phyloP scores from a whole-genome alignment of 495 filamentous ascomycete genomes.

The Chaetomidium leptoderma region DNA sequence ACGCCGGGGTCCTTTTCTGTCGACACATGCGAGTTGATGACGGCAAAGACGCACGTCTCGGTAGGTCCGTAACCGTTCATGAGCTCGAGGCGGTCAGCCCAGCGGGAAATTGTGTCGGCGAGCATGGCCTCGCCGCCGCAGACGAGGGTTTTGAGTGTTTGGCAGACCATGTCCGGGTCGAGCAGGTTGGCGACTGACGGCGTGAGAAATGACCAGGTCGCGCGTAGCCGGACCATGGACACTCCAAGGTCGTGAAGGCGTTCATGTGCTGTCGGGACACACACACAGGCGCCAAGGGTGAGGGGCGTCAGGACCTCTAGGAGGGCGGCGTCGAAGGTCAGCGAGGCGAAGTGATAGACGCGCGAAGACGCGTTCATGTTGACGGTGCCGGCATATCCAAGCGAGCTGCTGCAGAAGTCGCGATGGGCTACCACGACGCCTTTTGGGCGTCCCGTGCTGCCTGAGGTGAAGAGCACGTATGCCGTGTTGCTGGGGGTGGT shows the following conservation, averaged over 20 bases:
- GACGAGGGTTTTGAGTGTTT: conserved; percentile 29
- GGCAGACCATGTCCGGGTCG: conserved; percentile 24
- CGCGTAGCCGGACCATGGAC: conserved; percentile 24
- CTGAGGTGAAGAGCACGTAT: conserved; percentile 57
- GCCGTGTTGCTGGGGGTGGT: conserved; percentile 15
- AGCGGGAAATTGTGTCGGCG: conserved; percentile 42
- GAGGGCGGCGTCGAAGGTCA: conserved; percentile 56
- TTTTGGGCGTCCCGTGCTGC: conserved; percentile 53
- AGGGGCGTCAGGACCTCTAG: conserved; percentile 54
- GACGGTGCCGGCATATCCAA: conserved; percentile 21
- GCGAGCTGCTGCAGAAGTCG: conserved; percentile 36
- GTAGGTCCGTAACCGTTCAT: conserved; percentile 58
- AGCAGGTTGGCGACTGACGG: conserved; percentile 27
- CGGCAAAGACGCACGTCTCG: conserved; percentile 22
- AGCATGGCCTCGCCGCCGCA: conserved; percentile 30
- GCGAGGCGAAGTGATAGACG: conserved; percentile 55
- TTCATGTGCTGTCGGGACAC: conserved; percentile 56
- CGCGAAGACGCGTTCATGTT: conserved; percentile 27
- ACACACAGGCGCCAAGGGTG: conserved; percentile 58
- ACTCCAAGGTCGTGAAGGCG: conserved; percentile 31
- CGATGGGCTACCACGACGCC: conserved; percentile 42
- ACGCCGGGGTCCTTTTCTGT: conserved; percentile 13
- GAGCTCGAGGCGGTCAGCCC: conserved; percentile 48
- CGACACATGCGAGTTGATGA: conserved; percentile 20
- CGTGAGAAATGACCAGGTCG: conserved; percentile 27